A percentile compares a stretch with the other conserved stretches of the same genome.
Conservation (phyloP, 2,329 filamentous ascomycete species). For the Elsinoe necatrix region DNA sequence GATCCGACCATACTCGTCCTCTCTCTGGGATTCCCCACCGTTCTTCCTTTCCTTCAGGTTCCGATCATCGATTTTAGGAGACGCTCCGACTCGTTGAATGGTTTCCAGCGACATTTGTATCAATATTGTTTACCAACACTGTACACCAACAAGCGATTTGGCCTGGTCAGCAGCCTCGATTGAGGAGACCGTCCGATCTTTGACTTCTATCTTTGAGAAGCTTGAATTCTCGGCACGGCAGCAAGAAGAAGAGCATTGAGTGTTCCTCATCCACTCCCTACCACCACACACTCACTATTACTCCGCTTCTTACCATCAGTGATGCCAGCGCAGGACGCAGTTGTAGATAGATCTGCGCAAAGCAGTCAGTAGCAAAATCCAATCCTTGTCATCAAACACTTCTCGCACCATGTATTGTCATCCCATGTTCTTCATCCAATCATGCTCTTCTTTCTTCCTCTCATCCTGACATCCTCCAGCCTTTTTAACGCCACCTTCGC, state of each 20-base stretch:
- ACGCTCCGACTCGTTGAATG: background rate
- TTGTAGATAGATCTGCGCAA: slow-evolving; percentile 1
- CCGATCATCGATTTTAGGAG: background rate
- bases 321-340: slow-evolving; percentile 3
- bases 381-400: background rate
- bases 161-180: slow-evolving; percentile 13
- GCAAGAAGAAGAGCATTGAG: background rate
- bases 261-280: slow-evolving; percentile 2
- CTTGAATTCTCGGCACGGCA: background rate
- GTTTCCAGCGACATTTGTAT: background rate
- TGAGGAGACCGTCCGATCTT: slow-evolving; percentile 6
- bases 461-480: slow-evolving; percentile 84
- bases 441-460: slow-evolving; percentile 96
- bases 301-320: background rate
- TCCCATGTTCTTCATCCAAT: slow-evolving; percentile 51
- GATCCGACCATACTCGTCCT: background rate
- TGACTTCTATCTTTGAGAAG: background rate
- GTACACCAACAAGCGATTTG: slow-evolving; percentile 8
- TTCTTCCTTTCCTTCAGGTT: background rate
- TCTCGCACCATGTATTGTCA: background rate
- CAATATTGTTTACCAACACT: background rate
- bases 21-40: background rate
- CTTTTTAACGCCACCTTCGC: slow-evolving; percentile 66
- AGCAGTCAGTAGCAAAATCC: slow-evolving; percentile 6
- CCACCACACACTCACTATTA: background rate